Evolutionary conservation across 805 yeast species (phyloP), one percentile per base, ranked within the genome.

Genomic region (Ogataea pilisensis): DNA sequence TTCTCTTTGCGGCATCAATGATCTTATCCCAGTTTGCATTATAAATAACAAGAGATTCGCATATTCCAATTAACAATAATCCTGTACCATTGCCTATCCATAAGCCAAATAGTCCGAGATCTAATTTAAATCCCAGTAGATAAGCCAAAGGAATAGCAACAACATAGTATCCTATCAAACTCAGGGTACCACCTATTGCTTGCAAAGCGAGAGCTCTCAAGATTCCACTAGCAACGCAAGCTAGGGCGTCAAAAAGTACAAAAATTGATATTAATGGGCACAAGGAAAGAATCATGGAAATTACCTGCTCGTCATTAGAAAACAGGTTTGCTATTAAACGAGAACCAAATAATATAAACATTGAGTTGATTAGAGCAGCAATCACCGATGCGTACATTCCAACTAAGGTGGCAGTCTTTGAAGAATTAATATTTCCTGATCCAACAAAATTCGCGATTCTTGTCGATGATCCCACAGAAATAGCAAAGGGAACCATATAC

Each of bases 1-100:
- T 45, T 25, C 36, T 24, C 30, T 37, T 50, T 9, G 63, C 60
- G 1, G 58, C 62, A 22, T 55, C 59, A 12, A 71, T 61, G 11
- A 78, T 71, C 13, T 60, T 53, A 2, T 70, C 70, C 85, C 85
- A 80, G 46, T 80, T 65, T 24, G 78, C 72, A 22, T 60, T 63
- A 8, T 67, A 53, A 8, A 80, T 75, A 25, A 72, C 72, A 2
- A 60, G 31, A 2, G 72, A 63, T 45, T 80, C 85, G 14, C 66
- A 51, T 2, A 70, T 34, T 0, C 78, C 84, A 36, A 82, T 73
- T 21, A 76, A 39, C 5, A 76, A 44, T 65, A 82, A 69, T 1
- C 89, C 95, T 34, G 73, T 55, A 8, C 84, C 89, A 46, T 80
- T 68, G 1, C 91, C 91, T 2, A 77, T 45, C 95, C 95, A 86